A percentile compares a stretch with the other conserved stretches of the same genome.
These are phyloP conservation scores for Yamadazyma kanchanaburiensis DNA, from an alignment of 1,139 yeast species.

Conservation along the genomic window DNA sequence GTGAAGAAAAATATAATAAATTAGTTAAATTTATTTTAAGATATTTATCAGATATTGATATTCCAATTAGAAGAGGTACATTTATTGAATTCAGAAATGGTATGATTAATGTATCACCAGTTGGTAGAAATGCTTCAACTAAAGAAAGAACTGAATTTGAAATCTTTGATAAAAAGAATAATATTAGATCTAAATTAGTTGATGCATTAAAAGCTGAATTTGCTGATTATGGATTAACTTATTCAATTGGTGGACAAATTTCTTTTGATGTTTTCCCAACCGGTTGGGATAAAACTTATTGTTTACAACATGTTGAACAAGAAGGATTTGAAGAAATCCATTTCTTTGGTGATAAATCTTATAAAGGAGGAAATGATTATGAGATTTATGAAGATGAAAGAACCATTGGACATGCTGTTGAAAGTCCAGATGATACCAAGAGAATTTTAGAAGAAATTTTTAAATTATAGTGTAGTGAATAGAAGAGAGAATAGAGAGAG, in stretches of 20 bases:
- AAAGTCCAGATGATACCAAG: slow-evolving; percentile 84
- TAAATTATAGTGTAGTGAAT: too few relatives aligned
- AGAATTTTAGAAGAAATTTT: slow-evolving; percentile 81
- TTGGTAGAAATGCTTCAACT: slow-evolving; percentile 96
- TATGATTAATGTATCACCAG: slow-evolving; percentile 96
- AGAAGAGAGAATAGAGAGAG: too few relatives aligned
- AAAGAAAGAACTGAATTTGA: slow-evolving; percentile 92
- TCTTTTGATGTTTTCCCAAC: slow-evolving; percentile 99
- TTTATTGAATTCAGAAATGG: slow-evolving; percentile 98
- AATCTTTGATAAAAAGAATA: slow-evolving; percentile 71
- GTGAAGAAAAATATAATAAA: slow-evolving; percentile 90
- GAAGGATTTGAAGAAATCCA: slow-evolving; percentile 87
- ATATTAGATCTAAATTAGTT: slow-evolving; percentile 81
- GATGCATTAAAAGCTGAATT: slow-evolving; percentile 78
- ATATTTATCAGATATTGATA: slow-evolving; percentile 79
- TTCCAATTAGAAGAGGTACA: slow-evolving; percentile 96
- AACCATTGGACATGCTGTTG: slow-evolving; percentile 94
- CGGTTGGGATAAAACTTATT: slow-evolving; percentile 99
- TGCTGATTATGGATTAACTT: slow-evolving; percentile 81
- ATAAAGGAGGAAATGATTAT: slow-evolving; percentile 97
- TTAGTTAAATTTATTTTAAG: slow-evolving; percentile 80
- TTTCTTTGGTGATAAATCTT: slow-evolving; percentile 98
- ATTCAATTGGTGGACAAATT: slow-evolving; percentile 98
- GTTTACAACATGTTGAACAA: slow-evolving; percentile 83
- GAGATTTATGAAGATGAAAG: slow-evolving; percentile 90